Evolutionary conservation across 2,329 filamentous ascomycete species (phyloP).

Genomic region (Colletotrichum salicis): DNA sequence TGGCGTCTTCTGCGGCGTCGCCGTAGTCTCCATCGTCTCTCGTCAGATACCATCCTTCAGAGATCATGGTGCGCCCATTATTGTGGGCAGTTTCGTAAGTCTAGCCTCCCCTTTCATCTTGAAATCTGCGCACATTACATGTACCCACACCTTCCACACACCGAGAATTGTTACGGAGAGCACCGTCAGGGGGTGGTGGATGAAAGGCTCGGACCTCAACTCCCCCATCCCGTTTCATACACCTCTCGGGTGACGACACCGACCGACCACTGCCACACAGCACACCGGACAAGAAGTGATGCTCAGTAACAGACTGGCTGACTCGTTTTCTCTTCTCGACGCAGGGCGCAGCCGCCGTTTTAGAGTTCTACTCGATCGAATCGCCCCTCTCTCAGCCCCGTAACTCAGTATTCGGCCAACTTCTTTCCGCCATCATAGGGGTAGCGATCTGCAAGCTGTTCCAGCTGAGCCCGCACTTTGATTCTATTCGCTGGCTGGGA

Average conservation of each 20-base stretch:
- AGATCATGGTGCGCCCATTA: conserved; percentile 63
- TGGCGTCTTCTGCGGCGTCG: conserved; percentile 71
- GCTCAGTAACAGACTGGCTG: conserved; percentile 1
- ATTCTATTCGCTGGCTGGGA: conserved; percentile 70
- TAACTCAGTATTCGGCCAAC: conserved; percentile 74
- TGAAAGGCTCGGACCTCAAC: neutral
- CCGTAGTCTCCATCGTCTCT: conserved; percentile 68
- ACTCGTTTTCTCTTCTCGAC: neutral
- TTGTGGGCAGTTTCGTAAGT: conserved; percentile 78
- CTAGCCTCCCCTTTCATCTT: neutral
- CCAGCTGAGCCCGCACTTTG: conserved; percentile 56
- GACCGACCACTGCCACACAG: neutral
- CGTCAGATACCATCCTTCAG: conserved; percentile 65
- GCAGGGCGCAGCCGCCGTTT: conserved; percentile 79
- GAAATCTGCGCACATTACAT: neutral
- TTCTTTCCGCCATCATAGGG: conserved; percentile 70
- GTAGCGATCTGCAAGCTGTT: conserved; percentile 75
- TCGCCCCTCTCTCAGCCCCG: conserved; percentile 79
- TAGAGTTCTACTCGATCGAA: conserved; percentile 78
- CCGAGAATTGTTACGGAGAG: neutral
- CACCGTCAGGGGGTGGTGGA: neutral
- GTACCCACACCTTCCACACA: conserved; percentile 3
- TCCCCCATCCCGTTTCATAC: neutral
- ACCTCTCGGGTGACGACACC: conserved; percentile 18
- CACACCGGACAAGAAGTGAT: neutral